Evolutionary conservation across 1,139 yeast genomes (phyloP), one percentile per base, ranked within the genome.

Genomic region (Blastobotrys petasosporus): DNA sequence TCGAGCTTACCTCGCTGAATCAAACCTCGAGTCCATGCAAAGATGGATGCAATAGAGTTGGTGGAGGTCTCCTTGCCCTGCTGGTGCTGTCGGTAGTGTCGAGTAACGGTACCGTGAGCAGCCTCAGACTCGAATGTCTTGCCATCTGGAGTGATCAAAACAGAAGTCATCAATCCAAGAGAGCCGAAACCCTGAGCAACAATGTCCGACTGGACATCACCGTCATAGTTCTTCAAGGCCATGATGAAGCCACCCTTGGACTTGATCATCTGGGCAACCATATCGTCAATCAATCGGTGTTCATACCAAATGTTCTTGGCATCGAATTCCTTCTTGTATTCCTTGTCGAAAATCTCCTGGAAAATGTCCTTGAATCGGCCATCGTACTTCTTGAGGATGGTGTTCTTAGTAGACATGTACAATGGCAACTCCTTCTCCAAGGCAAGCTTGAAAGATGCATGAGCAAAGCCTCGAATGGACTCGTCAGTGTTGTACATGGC

Each of bases 171-270:
- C 61, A 90, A 77, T 45, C 97, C 97, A 55, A 90, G 76, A 25
- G 97, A 88, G 37, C 97, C 97, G 62, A 88, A 90, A 34, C 97
- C 97, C 71, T 90, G 97, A 37, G 97, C 97, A 51, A 90, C 96
- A 60, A 90, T 86, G 66, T 90, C 97, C 29, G 95, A 84, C 71
- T 88, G 95, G 50, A 90, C 97, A 64, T 90, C 97, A 67, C 97
- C 97, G 65, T 90, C 97, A 69, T 90, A 90, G 74, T 90, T 90
- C 75, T 90, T 90, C 80, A 90, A 78, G 47, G 97, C 97, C 71
- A 90, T 82, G 58, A 90, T 83, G 68, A 77, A 90, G 12, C 97
- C 97, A 59, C 97, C 97, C 66, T 80, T 79, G 45, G 96, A 86
- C 73, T 90, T 90, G 67, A 90, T 73, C 96, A 90, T 90, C 73